phyloP scores from a whole-genome alignment of 2,329 filamentous ascomycete genomes.

The Ramularia endophylla region DNA sequence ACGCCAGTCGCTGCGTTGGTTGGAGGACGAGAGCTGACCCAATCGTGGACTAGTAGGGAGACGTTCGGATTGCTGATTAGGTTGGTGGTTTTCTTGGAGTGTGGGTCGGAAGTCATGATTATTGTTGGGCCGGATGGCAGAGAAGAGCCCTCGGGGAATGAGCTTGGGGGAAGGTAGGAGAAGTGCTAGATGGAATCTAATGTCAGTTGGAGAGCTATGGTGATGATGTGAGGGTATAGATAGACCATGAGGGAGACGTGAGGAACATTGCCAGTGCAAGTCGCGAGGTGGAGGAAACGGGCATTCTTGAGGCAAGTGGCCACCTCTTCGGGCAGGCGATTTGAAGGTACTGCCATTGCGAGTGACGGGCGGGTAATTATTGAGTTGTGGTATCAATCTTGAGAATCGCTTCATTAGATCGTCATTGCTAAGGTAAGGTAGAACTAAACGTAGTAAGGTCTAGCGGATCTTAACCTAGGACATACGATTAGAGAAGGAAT shows the following conservation, averaged over 20 bases:
- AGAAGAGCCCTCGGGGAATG: constrained; percentile 52
- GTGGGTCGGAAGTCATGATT: constrained; percentile 83
- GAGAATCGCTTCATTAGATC: too few species aligned
- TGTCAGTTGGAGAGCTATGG: too few species aligned
- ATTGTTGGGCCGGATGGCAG: constrained; percentile 52
- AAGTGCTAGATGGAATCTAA: constrained; percentile 57
- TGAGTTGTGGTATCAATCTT: too few species aligned
- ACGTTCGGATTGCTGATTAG: constrained; percentile 79
- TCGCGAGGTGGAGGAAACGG: constrained; percentile 94
- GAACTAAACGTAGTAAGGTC: too few species aligned
- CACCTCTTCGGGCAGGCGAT: constrained; percentile 73
- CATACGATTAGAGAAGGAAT: too few species aligned
- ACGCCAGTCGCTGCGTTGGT: constrained; percentile 46
- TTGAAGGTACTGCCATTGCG: constrained; percentile 40
- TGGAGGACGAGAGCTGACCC: constrained; percentile 87
- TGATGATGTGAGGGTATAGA: too few species aligned
- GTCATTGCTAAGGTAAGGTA: too few species aligned
- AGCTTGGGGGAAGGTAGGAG: constrained; percentile 70
- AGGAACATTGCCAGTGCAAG: constrained; percentile 73
- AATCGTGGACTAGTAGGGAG: constrained; percentile 94
- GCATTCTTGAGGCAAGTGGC: constrained; percentile 89
- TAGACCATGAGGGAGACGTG: constrained; percentile 82
- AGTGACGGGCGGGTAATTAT: too few species aligned
- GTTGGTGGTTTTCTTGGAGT: constrained; percentile 75
- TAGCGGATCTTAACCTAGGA: too few species aligned